Evolutionary conservation across 2,329 filamentous ascomycete species (phyloP).

Genomic region (Rhynchosporium graminicola): DNA sequence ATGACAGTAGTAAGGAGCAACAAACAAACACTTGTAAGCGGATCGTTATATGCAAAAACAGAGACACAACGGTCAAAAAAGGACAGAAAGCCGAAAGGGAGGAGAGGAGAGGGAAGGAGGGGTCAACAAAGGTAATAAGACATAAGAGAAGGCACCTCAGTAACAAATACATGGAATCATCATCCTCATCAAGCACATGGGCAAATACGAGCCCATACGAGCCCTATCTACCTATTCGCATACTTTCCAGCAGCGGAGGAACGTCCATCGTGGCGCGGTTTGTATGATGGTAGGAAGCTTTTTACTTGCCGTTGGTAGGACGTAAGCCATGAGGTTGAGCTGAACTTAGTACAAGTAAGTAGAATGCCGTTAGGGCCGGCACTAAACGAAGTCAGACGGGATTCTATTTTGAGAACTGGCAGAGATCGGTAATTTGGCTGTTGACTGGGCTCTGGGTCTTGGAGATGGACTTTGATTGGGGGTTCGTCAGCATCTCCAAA

Average conservation of each 20-base stretch:
- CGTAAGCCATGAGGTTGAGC: neutral
- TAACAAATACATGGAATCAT: constrained; percentile 3
- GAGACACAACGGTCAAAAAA: neutral
- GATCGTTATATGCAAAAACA: no score
- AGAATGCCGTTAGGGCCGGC: neutral
- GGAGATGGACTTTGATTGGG: neutral
- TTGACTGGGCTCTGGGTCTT: neutral
- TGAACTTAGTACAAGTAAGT: neutral
- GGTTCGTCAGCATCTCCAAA: constrained; percentile 1
- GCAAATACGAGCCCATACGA: constrained; percentile 1
- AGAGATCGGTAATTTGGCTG: neutral
- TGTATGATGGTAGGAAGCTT: neutral
- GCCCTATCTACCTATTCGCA: neutral
- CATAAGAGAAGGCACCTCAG: constrained; percentile 11
- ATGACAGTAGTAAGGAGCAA: neutral
- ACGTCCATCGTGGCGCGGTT: constrained; percentile 13
- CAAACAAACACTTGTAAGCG: neutral
- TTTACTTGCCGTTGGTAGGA: neutral
- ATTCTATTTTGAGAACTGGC: constrained; percentile 6
- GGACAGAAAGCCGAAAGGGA: neutral
- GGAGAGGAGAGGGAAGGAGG: constrained; percentile 3
- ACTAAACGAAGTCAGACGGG: constrained; percentile 7
- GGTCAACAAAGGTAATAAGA: neutral
- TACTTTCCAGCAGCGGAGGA: constrained; percentile 2
- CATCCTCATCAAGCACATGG: neutral